Conservation (phyloP, 768 basidiomycete genomes). For the Mycena alexandri region DNA sequence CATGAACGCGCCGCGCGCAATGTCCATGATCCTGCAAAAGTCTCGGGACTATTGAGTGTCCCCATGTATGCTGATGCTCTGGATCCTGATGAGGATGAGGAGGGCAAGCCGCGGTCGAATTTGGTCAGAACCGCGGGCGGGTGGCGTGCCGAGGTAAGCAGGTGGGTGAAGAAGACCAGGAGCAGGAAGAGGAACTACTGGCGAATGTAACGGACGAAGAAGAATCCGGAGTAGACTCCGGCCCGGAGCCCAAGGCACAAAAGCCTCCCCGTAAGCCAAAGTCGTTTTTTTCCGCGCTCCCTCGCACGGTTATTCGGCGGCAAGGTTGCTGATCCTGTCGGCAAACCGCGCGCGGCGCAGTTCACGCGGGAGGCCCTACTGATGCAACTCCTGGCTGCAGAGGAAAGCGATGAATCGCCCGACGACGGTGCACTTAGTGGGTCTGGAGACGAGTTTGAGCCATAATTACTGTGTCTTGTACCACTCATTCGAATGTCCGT, state of each 20-base stretch:
- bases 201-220: too few species aligned
- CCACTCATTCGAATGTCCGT: too few species aligned
- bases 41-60: neutral
- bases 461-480: neutral
- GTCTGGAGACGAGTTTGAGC: neutral
- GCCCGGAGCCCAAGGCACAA: too few species aligned
- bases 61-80: conserved; percentile 6
- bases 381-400: neutral
- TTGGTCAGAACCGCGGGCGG: neutral
- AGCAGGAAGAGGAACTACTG: neutral
- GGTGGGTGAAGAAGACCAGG: neutral
- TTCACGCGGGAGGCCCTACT: neutral
- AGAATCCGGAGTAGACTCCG: too few species aligned
- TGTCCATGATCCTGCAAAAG: conserved; percentile 1
- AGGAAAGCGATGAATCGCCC: neutral
- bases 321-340: neutral
- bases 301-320: neutral
- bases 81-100: neutral
- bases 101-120: neutral
- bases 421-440: neutral
- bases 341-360: neutral
- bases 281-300: conserved; percentile 6
- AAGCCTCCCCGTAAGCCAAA: too few species aligned
- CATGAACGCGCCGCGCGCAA: neutral
- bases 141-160: neutral